Evolutionary conservation across 164 flowering plant species (phyloP), one percentile per base, ranked within the genome.

Genomic region (Platanus orientalis): DNA sequence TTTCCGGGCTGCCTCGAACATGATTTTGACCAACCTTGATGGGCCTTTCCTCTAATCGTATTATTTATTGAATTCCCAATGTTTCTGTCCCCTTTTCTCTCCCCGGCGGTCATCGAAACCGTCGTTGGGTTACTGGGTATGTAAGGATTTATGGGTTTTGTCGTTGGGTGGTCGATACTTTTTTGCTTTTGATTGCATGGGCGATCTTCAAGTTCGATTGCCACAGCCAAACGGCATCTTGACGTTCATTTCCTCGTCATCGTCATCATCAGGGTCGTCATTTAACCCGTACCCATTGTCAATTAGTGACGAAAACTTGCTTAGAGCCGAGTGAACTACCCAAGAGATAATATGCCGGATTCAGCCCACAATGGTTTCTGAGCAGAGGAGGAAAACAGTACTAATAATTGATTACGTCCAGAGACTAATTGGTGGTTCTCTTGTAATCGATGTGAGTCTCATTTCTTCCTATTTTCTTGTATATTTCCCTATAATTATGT

Each of bases 391-490:
- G 62, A 71, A 53, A 48, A 72, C 66, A 21, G 77, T 83, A n/a
- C n/a, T n/a, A n/a, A n/a, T n/a, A 30, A 69, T 78, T 42, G 78
- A 77, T 10, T 81, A 77, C 55, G 64, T 83, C 1, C 80, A 76
- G 69, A 50, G 62, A 0, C 74, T 83, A 2, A 49, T 81, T 61
- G 50, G 59, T 47, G 7, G 40, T 23, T 62, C 42, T 40, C 54
- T 69, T 64, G 73, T 75, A 21, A 60, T 29, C 52, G 69, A 77
- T 81, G 85, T 81, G 24, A 20, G 39, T 13, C 1, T 1, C 39
- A 28, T n/a, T 44, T 47, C 48, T 23, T 23, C 11, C 39, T 7
- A 30, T 24, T 48, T 48, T 32, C 10, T 39, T 58, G 14, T 55
- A 32, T 50, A 11, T 50, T 34, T 42, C 40, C 34, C 21, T 25